phyloP scores from a whole-genome alignment of 768 basidiomycete species.

The Mycena vulgaris region DNA sequence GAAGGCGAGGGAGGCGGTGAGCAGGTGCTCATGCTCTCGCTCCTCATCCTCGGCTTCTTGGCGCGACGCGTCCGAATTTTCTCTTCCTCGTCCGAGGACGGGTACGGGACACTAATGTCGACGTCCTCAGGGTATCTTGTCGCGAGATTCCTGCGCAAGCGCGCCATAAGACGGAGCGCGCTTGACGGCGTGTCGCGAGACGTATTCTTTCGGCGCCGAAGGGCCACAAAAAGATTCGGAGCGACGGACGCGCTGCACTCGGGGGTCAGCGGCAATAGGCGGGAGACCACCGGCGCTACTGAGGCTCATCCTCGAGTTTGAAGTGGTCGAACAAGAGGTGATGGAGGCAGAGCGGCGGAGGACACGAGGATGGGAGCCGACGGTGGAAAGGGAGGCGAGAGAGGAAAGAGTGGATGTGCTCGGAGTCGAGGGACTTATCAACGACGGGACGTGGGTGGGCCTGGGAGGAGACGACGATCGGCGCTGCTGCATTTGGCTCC shows the following conservation, averaged over 20 bases:
- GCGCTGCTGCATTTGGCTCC: constrained; percentile 53
- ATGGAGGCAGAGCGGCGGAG: constrained; percentile 63
- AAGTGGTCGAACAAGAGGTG: constrained; percentile 57
- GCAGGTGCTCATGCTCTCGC: constrained; percentile 34
- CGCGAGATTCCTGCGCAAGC: constrained; percentile 47
- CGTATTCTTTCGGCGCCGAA: constrained; percentile 37
- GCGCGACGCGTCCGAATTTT: constrained; percentile 69
- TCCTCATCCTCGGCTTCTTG: constrained; percentile 71
- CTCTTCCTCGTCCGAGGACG: constrained; percentile 86
- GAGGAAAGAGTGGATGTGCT: constrained; percentile 72
- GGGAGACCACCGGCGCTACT: constrained; percentile 52
- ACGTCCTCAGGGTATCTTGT: constrained; percentile 35
- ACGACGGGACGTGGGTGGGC: constrained; percentile 55
- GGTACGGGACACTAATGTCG: constrained; percentile 56
- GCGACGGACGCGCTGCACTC: constrained; percentile 67
- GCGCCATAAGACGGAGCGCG: constrained; percentile 75
- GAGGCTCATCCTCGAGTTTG: constrained; percentile 57
- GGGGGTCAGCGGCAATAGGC: constrained; percentile 56
- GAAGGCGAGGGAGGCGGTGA: constrained; percentile 42
- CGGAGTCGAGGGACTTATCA: constrained; percentile 71
- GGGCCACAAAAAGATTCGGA: constrained; percentile 63
- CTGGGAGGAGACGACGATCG: constrained; percentile 60
- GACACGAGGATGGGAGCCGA: constrained; percentile 54
- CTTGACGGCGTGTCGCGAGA: constrained; percentile 55
- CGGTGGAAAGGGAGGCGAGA: constrained; percentile 54